These are phyloP conservation scores for Xylaria sp. DNA, from an alignment of 2,329 filamentous ascomycete species.

Conservation along the genomic window DNA sequence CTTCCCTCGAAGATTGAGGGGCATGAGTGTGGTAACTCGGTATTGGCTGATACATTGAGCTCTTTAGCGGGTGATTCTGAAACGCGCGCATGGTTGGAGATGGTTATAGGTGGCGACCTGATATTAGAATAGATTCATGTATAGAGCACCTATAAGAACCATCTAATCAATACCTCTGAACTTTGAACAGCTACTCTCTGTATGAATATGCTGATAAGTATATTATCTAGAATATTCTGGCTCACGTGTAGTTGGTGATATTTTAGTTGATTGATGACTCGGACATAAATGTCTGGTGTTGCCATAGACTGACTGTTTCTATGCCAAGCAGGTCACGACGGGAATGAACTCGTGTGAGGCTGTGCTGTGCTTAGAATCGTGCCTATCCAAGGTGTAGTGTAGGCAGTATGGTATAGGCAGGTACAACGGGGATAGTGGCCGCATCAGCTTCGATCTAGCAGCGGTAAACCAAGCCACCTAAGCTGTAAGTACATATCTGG, in stretches of 20 bases:
- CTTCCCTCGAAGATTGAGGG: slow-evolving; percentile 22
- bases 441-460: slow-evolving; percentile 26
- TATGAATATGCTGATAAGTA: not conserved
- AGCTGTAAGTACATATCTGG: slow-evolving; percentile 1
- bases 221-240: not conserved
- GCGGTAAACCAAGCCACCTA: slow-evolving; percentile 24
- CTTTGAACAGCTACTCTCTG: no score
- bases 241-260: not conserved
- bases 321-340: not conserved
- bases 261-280: not conserved
- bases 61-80: slow-evolving; percentile 28
- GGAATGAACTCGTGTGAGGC: slow-evolving; percentile 9
- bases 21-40: slow-evolving; percentile 42
- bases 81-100: slow-evolving; percentile 35
- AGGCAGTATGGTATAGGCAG: not conserved
- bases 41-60: slow-evolving; percentile 41
- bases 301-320: not conserved
- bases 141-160: not conserved
- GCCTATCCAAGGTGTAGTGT: not conserved
- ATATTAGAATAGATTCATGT: slow-evolving; percentile 11
- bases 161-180: not conserved
- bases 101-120: slow-evolving; percentile 16
- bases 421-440: slow-evolving; percentile 7
- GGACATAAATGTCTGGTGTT: not conserved
- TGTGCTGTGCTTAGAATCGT: slow-evolving; percentile 20